Percentiles rank a stretch among this genome's conserved stretches.
Conservation (phyloP, 768 basidiomycete species). For the Lentinula sp. region DNA sequence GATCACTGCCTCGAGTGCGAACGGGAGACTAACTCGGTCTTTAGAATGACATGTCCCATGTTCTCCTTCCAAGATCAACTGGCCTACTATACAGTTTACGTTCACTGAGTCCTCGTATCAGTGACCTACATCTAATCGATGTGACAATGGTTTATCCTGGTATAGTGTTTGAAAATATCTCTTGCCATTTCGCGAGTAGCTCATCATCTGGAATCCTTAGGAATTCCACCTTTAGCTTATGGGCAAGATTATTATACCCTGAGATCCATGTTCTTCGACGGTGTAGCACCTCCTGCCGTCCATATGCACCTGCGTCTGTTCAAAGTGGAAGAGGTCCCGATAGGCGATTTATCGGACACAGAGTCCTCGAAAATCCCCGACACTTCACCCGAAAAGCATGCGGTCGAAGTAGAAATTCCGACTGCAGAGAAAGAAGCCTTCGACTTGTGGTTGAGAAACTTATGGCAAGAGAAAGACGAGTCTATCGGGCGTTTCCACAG, state of each 20-base stretch:
- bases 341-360: constrained; percentile 48
- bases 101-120: constrained; percentile 72
- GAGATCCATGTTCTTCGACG: constrained; percentile 78
- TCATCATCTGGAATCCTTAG: constrained; percentile 23
- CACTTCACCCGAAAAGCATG: constrained; percentile 20
- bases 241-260: constrained; percentile 89
- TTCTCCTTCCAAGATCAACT: constrained; percentile 89
- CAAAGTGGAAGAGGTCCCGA: constrained; percentile 64
- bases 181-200: too few relatives aligned
- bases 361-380: constrained; percentile 23
- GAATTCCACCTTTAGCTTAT: constrained; percentile 72
- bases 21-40: constrained; percentile 4
- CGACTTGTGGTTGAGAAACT: constrained; percentile 73
- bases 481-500: constrained; percentile 64
- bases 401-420: constrained; percentile 44
- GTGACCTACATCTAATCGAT: constrained; percentile 78
- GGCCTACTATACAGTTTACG: constrained; percentile 84
- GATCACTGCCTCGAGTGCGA: too few relatives aligned
- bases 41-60: constrained; percentile 73
- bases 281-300: constrained; percentile 76
- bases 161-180: constrained; percentile 17
- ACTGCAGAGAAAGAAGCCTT: constrained; percentile 59
- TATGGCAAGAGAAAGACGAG: constrained; percentile 85
- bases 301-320: constrained; percentile 86
- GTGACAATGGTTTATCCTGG: constrained; percentile 91